These are phyloP conservation scores for Cladosporium velox DNA, from an alignment of 2,329 filamentous ascomycete species.

Conservation along the genomic window DNA sequence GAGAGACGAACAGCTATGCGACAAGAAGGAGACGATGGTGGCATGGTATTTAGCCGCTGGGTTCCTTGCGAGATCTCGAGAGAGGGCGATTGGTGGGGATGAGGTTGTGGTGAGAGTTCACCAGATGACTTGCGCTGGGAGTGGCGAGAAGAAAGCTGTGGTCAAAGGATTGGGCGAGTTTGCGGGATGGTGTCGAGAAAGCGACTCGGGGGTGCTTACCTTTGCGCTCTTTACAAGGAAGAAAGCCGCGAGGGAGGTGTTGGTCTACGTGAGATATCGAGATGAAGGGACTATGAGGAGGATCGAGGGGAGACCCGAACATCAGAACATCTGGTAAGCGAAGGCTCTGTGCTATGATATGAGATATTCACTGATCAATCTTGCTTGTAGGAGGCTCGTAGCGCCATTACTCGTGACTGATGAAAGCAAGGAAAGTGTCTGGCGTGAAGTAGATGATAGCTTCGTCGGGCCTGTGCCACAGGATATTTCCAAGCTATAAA, in stretches of 20 bases:
- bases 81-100: constrained; percentile 19
- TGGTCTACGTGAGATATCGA: constrained; percentile 31
- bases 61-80: constrained; percentile 26
- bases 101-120: constrained; percentile 28
- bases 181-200: constrained; percentile 24
- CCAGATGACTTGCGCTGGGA: constrained; percentile 23
- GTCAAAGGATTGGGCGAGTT: constrained; percentile 22
- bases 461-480: constrained; percentile 27
- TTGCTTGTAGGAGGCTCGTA: not conserved
- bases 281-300: constrained; percentile 25
- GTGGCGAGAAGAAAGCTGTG: constrained; percentile 13
- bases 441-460: constrained; percentile 35
- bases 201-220: constrained; percentile 31
- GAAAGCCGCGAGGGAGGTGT: constrained; percentile 30
- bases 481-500: not conserved
- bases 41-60: constrained; percentile 32
- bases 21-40: constrained; percentile 27
- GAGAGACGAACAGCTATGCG: constrained; percentile 28
- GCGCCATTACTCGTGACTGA: not conserved
- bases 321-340: constrained; percentile 29
- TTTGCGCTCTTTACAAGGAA: constrained; percentile 32
- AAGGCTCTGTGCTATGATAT: not conserved
- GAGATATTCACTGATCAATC: not conserved
- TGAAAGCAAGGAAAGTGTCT: constrained; percentile 27
- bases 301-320: constrained; percentile 28